Base-by-base conservation (phyloP, 441 rosid species). In the Pelargonium fulgidum region DNA sequence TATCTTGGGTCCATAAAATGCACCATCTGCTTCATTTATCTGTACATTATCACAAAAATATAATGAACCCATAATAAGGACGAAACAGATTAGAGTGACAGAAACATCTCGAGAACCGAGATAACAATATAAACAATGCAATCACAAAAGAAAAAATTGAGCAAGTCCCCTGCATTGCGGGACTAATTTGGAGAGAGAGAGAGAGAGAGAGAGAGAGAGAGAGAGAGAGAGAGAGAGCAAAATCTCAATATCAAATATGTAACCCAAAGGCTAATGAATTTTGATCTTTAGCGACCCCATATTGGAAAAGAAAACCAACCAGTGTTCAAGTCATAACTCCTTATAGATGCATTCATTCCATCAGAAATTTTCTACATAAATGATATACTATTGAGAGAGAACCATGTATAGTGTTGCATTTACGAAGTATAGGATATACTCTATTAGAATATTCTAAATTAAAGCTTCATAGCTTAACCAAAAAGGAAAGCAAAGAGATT, bases 1-100 rank as follows among this genome's bases (percentile, higher is more conserved):
- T 72, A 95, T 95, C 81, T 95, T 95, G 13, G 99, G 99, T 68
- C 99, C 99, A 79, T 95, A 95, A 73, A 95, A 95, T 67, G 99
- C 99, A 41, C 99, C 98, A 80, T 95, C 98, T 45, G 89, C 98
- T 81, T 88, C 96, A 76, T 92, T 77, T 67, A 88, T 75, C 99
- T 95, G 89, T 63, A 74, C 67, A 76, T 70, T 54, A 77, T 48
- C 22, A n/a, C 14, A 52, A 4, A 16, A 50, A 14, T 50, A 50
- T 3, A 0, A 52, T 1, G 2, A 50, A 17, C 36, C 5, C 36
- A 3, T 29, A 29, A 3, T 29, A 29, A 29, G 0, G 36, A 29
- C 0, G 36, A 29, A 29, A 29, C 4, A 29, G 36, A 3, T 3
- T 29, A 29, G 36, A 26, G 33, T 26, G 33, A 26, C 33, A 26